Base-by-base conservation (phyloP, 305 asterid genomes). In the Ajuga reptans region DNA sequence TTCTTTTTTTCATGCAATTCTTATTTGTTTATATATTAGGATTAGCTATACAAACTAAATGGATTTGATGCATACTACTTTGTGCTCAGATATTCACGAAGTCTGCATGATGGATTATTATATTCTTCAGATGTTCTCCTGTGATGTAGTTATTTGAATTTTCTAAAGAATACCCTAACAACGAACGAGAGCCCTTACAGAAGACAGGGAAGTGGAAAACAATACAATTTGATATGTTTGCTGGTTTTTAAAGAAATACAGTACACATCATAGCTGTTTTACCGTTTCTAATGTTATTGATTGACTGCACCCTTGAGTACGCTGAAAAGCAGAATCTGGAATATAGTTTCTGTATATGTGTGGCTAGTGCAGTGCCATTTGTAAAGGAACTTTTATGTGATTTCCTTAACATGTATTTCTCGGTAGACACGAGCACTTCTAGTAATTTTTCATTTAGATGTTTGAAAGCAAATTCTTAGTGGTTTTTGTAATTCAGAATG, bases 111-210 rank as follows among this genome's bases (percentile, higher is more conserved):
- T 74, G 45, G 27, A 36, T 31, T 7, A n/a, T 53, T 34, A 15
- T 34, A 11, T 47, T n/a, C 52, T 67, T 60, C 56, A 29, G 50
- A 41, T 57, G 16, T 63, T 66, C 59, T 51, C 57, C 52, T 46
- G 7, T 66, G 12, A 66, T 50, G 12, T 45, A 51, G 39, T 58
- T 39, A 34, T 21, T 12, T 1, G 15, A 15, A 8, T 49, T 1
- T 12, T 49, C 47, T n/a, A 47, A 24, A 49, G 54, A 21, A 47
- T 6, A 37, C 41, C 14, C 46, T 8, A 21, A 36, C 53, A 15
- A 24, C 46, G 17, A 41, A 47, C 4, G 9, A 37, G 57, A 27
- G n/a, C 42, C 29, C 58, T 64, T 51, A 31, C n/a, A 10, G 10
- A 29, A 47, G 10, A 16, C 8, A 41, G 34, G 49, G 29, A 6